Evolutionary conservation across 2,329 filamentous ascomycete species (phyloP).

Genomic region (Plenodomus tracheiphilus): DNA sequence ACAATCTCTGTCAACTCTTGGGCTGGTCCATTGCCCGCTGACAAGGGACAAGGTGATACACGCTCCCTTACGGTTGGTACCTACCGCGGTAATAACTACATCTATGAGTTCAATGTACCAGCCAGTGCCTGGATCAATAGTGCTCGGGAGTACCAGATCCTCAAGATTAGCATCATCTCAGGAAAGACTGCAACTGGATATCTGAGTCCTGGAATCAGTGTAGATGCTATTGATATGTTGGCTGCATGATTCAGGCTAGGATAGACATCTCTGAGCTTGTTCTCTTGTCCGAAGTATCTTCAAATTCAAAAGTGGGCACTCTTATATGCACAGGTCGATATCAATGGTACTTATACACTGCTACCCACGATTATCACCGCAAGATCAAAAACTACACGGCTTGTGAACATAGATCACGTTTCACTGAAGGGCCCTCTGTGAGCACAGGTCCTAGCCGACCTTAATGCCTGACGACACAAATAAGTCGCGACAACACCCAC

Average conservation of each 20-base stretch:
- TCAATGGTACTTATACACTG: too few relatives aligned
- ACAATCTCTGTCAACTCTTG: constrained; percentile 20
- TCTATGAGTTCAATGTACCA: constrained; percentile 27
- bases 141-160: constrained; percentile 19
- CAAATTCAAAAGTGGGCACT: too few relatives aligned
- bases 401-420: too few relatives aligned
- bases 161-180: constrained; percentile 23
- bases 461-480: too few relatives aligned
- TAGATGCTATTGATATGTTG: constrained; percentile 26
- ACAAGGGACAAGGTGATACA: constrained; percentile 25
- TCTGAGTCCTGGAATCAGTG: constrained; percentile 22
- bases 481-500: too few relatives aligned
- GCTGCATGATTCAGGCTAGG: neutral
- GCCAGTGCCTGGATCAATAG: constrained; percentile 25
- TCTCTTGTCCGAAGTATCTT: too few relatives aligned
- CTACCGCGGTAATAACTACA: constrained; percentile 27
- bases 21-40: constrained; percentile 13
- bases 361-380: too few relatives aligned
- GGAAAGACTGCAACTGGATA: constrained; percentile 25
- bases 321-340: too few relatives aligned
- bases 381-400: too few relatives aligned
- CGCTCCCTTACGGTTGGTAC: constrained; percentile 26
- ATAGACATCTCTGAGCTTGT: too few relatives aligned
- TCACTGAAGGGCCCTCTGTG: too few relatives aligned
- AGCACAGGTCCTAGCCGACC: too few relatives aligned